These are phyloP conservation scores for Passiflora organensis DNA, from an alignment of 345 rosid species.

Conservation along the genomic window DNA sequence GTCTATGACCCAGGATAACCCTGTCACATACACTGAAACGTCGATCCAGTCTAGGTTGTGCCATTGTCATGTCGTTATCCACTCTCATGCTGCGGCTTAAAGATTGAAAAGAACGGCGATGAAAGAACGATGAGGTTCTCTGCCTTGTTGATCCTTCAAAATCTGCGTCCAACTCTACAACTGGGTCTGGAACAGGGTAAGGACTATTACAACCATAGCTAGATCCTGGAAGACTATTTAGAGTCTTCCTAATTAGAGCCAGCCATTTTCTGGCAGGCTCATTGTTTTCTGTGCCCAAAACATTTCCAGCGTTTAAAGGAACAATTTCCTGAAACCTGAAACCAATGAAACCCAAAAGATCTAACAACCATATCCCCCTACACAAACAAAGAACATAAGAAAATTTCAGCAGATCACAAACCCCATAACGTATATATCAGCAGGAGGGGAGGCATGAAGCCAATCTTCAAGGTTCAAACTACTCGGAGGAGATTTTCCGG, in stretches of 20 bases:
- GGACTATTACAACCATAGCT: conserved; percentile 57
- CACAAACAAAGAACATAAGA: conserved; percentile 1
- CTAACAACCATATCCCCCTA: neutral
- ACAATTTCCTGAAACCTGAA: conserved; percentile 95
- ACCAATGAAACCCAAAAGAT: conserved; percentile 9
- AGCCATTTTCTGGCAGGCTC: conserved; percentile 97
- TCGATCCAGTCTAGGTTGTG: conserved; percentile 53
- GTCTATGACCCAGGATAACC: conserved; percentile 50
- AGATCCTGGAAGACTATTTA: conserved; percentile 72
- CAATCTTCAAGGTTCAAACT: conserved; percentile 82
- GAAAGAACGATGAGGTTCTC: conserved; percentile 56
- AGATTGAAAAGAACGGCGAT: conserved; percentile 73
- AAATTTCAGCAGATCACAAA: conserved; percentile 19
- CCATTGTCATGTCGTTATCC: conserved; percentile 36
- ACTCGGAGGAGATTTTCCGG: conserved; percentile 93
- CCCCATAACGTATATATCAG: conserved; percentile 98
- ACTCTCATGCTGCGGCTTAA: conserved; percentile 67
- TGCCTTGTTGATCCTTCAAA: conserved; percentile 63
- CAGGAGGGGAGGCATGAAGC: conserved; percentile 91
- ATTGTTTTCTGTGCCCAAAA: conserved; percentile 87
- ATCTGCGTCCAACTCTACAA: conserved; percentile 81
- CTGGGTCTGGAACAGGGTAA: conserved; percentile 77
- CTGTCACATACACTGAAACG: conserved; percentile 82
- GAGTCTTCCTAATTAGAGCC: conserved; percentile 75
- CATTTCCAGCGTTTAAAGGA: conserved; percentile 97